Evolutionary conservation across 2,329 filamentous ascomycete species (phyloP).

Genomic region (Cyanodermella asteris): DNA sequence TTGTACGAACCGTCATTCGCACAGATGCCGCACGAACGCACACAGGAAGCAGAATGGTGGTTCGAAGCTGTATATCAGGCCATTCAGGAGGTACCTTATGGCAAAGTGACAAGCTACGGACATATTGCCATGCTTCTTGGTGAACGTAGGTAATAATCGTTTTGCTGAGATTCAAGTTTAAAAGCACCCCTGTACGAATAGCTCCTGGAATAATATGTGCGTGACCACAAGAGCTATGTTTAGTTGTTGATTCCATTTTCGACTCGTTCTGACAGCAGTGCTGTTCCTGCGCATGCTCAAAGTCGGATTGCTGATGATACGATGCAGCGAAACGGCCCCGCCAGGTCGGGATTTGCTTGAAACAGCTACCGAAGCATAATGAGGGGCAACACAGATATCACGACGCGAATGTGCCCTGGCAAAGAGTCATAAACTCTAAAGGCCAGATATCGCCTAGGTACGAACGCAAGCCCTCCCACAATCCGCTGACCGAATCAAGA

Average conservation of each 20-base stretch:
- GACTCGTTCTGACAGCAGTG: too few species aligned
- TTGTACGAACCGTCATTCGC: constrained; percentile 15
- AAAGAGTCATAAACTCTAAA: constrained; percentile 74
- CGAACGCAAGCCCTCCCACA: constrained; percentile 7
- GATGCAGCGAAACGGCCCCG: constrained; percentile 26
- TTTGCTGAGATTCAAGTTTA: neutral
- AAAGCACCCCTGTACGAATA: neutral
- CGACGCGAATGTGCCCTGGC: constrained; percentile 70
- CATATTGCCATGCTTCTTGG: constrained; percentile 41
- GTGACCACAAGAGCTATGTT: neutral
- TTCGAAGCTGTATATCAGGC: constrained; percentile 53
- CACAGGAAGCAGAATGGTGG: constrained; percentile 27
- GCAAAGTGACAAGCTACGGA: constrained; percentile 72
- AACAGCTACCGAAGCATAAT: constrained; percentile 48
- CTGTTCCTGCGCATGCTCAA: constrained; percentile 3
- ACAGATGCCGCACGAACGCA: too few species aligned
- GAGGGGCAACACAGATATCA: constrained; percentile 36
- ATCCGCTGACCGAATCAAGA: neutral
- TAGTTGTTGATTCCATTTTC: neutral
- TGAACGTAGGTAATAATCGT: constrained; percentile 26
- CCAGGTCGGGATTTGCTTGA: constrained; percentile 78
- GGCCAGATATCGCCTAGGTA: constrained; percentile 71
- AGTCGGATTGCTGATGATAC: constrained; percentile 2
- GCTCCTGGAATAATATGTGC: constrained; percentile 22
- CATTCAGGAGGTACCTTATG: constrained; percentile 63